These are phyloP conservation scores for Sporisorium reilianum DNA, from an alignment of 1,284 basidiomycete genomes.

Conservation along the genomic window DNA sequence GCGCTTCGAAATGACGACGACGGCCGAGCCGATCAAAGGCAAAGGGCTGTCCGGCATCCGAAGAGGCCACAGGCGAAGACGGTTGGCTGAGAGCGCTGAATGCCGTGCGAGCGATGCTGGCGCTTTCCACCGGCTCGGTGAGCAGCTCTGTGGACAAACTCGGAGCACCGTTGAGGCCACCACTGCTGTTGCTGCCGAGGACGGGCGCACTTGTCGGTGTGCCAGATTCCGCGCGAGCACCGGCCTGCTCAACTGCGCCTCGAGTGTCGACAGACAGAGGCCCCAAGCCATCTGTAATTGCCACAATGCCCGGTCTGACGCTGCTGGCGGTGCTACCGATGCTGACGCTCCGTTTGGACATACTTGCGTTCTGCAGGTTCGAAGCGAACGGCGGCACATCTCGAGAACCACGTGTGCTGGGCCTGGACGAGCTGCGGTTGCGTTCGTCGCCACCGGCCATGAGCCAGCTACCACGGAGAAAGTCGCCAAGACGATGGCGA, in stretches of 20 bases:
- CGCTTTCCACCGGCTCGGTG: slow-evolving; percentile 17
- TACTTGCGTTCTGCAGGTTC: slow-evolving; percentile 6
- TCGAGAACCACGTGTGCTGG: slow-evolving; percentile 39
- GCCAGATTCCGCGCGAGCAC: slow-evolving; percentile 25
- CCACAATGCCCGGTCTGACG: neutral
- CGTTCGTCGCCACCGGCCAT: slow-evolving; percentile 32
- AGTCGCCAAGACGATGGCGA: slow-evolving; percentile 50
- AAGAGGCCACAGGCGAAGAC: slow-evolving; percentile 34
- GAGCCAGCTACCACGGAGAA: slow-evolving; percentile 46
- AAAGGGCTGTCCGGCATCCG: slow-evolving; percentile 13
- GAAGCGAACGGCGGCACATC: slow-evolving; percentile 23
- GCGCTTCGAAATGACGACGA: slow-evolving; percentile 27
- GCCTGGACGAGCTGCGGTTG: slow-evolving; percentile 32
- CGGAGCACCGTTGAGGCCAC: slow-evolving; percentile 15
- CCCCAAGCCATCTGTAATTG: neutral
- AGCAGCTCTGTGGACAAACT: slow-evolving; percentile 40
- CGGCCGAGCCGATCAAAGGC: slow-evolving; percentile 39
- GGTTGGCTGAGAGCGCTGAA: slow-evolving; percentile 45
- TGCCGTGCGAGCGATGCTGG: slow-evolving; percentile 23
- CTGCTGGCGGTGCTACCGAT: slow-evolving; percentile 29
- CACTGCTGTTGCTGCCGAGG: slow-evolving; percentile 24
- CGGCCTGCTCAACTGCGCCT: slow-evolving; percentile 32
- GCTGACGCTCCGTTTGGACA: slow-evolving; percentile 24
- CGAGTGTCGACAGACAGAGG: slow-evolving; percentile 42
- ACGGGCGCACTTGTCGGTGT: slow-evolving; percentile 52